Conservation (phyloP, 2,329 filamentous ascomycete genomes). For the Ramularia endophylla region DNA sequence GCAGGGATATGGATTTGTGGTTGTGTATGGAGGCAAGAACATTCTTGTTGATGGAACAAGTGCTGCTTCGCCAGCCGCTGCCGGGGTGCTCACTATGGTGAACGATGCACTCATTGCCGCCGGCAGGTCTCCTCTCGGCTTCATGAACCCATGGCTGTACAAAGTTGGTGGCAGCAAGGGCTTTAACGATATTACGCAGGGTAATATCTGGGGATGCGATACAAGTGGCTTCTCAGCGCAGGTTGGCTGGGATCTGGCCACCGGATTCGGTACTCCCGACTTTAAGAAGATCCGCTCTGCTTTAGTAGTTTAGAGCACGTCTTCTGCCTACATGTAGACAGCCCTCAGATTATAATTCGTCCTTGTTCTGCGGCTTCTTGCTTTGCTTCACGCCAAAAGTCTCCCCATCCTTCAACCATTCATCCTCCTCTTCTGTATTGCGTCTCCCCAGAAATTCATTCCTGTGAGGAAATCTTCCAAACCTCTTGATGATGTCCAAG, state of each 20-base stretch:
- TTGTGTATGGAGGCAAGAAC: conserved; percentile 38
- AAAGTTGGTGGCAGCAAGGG: conserved; percentile 37
- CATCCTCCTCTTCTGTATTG: conserved; percentile 45
- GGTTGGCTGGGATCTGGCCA: conserved; percentile 23
- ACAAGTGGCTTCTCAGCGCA: conserved; percentile 20
- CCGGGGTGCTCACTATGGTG: conserved; percentile 50
- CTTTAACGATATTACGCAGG: conserved; percentile 45
- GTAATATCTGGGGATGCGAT: conserved; percentile 35
- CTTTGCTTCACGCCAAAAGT: conserved; percentile 36
- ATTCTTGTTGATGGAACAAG: conserved; percentile 46
- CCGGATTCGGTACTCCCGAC: conserved; percentile 23
- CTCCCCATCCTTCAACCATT: conserved; percentile 43
- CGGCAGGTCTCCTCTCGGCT: conserved; percentile 49
- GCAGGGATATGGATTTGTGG: conserved; percentile 47
- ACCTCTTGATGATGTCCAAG: conserved; percentile 45
- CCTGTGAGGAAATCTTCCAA: conserved; percentile 56
- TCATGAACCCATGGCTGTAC: conserved; percentile 58
- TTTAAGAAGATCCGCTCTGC: conserved; percentile 16
- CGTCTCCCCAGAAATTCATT: conserved; percentile 48
- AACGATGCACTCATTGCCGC: conserved; percentile 54
- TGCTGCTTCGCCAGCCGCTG: conserved; percentile 53
- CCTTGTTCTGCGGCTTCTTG: conserved; percentile 6
- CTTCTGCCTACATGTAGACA: no score
- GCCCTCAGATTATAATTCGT: no score
- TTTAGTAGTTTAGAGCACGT: conserved; percentile 6